phyloP scores from a whole-genome alignment of 257 asterid species.

The Coffea eugenioides region DNA sequence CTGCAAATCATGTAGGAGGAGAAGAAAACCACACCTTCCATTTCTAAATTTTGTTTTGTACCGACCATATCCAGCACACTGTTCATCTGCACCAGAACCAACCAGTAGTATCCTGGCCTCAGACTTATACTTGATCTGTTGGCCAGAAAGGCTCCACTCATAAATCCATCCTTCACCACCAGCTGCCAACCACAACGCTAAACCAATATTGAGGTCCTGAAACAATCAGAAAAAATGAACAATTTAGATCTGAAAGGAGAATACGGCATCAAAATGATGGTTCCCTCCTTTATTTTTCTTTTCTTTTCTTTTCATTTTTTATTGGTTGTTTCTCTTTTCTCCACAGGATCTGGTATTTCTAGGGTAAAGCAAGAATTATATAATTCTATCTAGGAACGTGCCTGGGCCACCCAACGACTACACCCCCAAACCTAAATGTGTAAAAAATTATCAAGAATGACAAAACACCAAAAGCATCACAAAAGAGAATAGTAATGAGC shows the following conservation, averaged over 20 bases:
- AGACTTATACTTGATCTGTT: slow-evolving; percentile 60
- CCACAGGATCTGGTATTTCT: not conserved
- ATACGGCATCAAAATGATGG: not conserved
- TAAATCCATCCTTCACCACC: slow-evolving; percentile 82
- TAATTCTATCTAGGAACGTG: not conserved
- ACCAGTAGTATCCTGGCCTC: slow-evolving; percentile 73
- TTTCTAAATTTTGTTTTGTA: slow-evolving; percentile 83
- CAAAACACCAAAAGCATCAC: not conserved
- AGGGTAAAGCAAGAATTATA: not conserved
- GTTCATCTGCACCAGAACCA: slow-evolving; percentile 99
- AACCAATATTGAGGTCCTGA: slow-evolving; percentile 94
- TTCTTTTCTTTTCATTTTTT: not conserved
- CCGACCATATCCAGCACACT: slow-evolving; percentile 99
- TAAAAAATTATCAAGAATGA: not conserved
- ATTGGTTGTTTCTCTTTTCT: not conserved
- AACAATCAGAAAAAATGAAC: slow-evolving; percentile 10
- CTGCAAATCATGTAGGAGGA: not conserved
- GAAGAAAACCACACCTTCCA: slow-evolving; percentile 47
- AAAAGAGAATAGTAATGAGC: slow-evolving; percentile 2
- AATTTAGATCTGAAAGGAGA: not conserved
- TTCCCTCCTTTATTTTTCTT: not conserved
- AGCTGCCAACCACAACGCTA: slow-evolving; percentile 95
- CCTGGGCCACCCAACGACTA: not conserved
- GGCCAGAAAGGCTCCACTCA: slow-evolving; percentile 28
- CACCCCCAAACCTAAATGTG: not conserved